Percentiles rank a stretch among this genome's conserved stretches.
Conservation (phyloP, 2,329 filamentous ascomycete species). For the Neofusicoccum kwambonambiense region DNA sequence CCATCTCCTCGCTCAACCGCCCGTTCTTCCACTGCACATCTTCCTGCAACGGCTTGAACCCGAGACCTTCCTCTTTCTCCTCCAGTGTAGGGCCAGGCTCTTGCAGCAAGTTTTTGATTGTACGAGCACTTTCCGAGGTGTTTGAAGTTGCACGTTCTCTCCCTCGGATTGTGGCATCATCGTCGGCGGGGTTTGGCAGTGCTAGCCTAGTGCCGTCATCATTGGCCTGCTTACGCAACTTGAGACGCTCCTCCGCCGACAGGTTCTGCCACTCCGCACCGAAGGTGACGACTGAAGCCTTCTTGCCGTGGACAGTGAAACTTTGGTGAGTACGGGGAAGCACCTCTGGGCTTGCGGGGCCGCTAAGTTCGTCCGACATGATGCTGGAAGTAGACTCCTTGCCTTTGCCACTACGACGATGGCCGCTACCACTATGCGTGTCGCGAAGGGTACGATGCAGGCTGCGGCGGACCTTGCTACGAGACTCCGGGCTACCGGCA, state of each 20-base stretch:
- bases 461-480: slow-evolving; percentile 75
- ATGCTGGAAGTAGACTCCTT: slow-evolving; percentile 68
- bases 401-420: slow-evolving; percentile 72
- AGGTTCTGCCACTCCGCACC: slow-evolving; percentile 79
- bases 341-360: slow-evolving; percentile 58
- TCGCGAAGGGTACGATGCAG: slow-evolving; percentile 88
- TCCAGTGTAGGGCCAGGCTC: slow-evolving; percentile 8
- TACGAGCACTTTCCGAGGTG: slow-evolving; percentile 3
- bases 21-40: slow-evolving; percentile 10
- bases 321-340: slow-evolving; percentile 78
- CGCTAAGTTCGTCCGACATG: slow-evolving; percentile 31
- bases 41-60: slow-evolving; percentile 1
- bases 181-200: not conserved
- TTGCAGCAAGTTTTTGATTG: not conserved
- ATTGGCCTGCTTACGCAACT: slow-evolving; percentile 28
- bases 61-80: slow-evolving; percentile 5
- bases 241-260: slow-evolving; percentile 39
- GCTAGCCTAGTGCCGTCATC: slow-evolving; percentile 1
- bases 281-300: slow-evolving; percentile 95
- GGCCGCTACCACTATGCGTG: slow-evolving; percentile 60
- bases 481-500: slow-evolving; percentile 50
- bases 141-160: slow-evolving; percentile 9
- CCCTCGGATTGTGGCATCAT: not conserved
- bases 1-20: slow-evolving; percentile 5
- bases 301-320: slow-evolving; percentile 97